Evolutionary conservation across 2,329 filamentous ascomycete species (phyloP).

Genomic region (Sphaerulina musiva): DNA sequence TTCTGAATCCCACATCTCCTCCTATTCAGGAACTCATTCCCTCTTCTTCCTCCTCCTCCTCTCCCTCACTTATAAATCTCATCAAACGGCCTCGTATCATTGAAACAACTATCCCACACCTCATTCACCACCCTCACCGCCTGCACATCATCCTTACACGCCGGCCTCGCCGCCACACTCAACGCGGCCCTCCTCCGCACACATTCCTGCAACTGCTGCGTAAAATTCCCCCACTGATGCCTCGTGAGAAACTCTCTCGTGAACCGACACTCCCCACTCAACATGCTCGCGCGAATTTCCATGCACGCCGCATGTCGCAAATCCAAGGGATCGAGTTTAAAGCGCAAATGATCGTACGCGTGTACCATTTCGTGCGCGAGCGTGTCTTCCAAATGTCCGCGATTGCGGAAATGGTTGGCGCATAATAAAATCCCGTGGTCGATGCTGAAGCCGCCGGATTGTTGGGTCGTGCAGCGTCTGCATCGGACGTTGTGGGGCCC

Average conservation of each 20-base stretch:
- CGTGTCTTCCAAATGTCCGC: constrained; percentile 83
- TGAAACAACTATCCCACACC: constrained; percentile 97
- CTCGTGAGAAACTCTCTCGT: constrained; percentile 75
- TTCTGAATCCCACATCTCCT: no score
- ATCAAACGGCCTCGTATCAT: constrained; percentile 90
- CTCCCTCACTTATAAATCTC: constrained; percentile 72
- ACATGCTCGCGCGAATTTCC: constrained; percentile 89
- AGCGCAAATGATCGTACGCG: constrained; percentile 86
- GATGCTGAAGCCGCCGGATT: constrained; percentile 78
- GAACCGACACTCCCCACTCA: constrained; percentile 92
- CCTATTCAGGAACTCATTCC: no score
- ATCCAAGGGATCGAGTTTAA: constrained; percentile 78
- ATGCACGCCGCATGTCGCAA: constrained; percentile 88
- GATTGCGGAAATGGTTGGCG: constrained; percentile 78
- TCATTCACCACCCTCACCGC: constrained; percentile 85
- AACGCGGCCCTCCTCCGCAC: constrained; percentile 73
- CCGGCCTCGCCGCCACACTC: constrained; percentile 70
- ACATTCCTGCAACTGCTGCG: constrained; percentile 89
- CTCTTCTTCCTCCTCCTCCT: not conserved
- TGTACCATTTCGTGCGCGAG: constrained; percentile 97
- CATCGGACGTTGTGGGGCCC: constrained; percentile 72
- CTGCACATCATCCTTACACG: constrained; percentile 77
- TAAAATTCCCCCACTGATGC: constrained; percentile 72
- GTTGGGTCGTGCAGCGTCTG: constrained; percentile 65
- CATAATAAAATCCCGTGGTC: constrained; percentile 85